Evolutionary conservation across 768 basidiomycete species (phyloP).

Genomic region (Dioszegia aurantiaca): DNA sequence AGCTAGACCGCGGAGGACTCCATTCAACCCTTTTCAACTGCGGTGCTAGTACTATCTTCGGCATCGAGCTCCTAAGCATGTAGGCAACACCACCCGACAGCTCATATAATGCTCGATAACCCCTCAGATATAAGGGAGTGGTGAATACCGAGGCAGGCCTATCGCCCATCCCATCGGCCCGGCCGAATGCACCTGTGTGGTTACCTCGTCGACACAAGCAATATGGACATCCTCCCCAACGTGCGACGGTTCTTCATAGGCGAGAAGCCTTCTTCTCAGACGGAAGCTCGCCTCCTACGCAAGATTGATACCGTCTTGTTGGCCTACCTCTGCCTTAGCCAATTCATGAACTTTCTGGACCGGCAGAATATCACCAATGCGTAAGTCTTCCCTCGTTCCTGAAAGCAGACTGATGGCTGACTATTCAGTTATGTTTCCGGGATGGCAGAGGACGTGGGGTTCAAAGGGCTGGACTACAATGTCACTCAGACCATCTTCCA

Average conservation of each 20-base stretch:
- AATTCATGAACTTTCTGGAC: conserved; percentile 23
- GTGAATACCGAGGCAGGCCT: too few relatives aligned
- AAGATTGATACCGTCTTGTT: conserved; percentile 68
- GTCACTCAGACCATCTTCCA: conserved; percentile 8
- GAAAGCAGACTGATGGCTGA: neutral
- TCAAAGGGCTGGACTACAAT: conserved; percentile 66
- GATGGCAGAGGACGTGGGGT: conserved; percentile 69
- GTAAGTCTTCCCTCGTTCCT: neutral
- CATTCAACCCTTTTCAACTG: too few relatives aligned
- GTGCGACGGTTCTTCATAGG: conserved; percentile 16
- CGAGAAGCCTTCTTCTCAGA: conserved; percentile 51
- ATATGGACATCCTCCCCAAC: conserved; percentile 7
- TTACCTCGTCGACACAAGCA: neutral
- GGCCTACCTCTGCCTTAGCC: conserved; percentile 59
- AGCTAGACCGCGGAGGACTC: too few relatives aligned
- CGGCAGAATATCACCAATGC: conserved; percentile 60
- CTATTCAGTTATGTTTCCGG: conserved; percentile 62
- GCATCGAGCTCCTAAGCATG: too few relatives aligned
- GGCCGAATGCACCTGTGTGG: neutral
- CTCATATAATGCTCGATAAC: too few relatives aligned
- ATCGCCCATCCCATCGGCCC: too few relatives aligned
- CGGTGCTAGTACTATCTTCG: too few relatives aligned
- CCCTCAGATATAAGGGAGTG: too few relatives aligned
- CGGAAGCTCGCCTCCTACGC: conserved; percentile 59
- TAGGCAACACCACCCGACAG: too few relatives aligned